phyloP scores from a whole-genome alignment of 1,139 yeast species.

The Barnettozyma hawaiiensis region DNA sequence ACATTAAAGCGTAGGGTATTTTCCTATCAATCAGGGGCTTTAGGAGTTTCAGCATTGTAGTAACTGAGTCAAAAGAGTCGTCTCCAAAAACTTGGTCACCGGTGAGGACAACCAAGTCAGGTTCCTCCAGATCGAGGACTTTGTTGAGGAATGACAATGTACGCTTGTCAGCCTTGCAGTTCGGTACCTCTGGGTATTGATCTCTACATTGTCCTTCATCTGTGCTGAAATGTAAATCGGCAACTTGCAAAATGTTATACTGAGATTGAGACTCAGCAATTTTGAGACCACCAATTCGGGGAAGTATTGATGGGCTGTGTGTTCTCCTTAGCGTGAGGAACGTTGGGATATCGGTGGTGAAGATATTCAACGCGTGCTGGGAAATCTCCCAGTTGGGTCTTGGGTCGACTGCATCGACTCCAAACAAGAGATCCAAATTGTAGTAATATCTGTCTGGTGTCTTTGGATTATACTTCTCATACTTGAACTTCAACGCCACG shows the following conservation, averaged over 20 bases:
- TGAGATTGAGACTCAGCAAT: constrained; percentile 35
- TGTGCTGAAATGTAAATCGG: constrained; percentile 82
- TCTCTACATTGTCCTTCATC: constrained; percentile 75
- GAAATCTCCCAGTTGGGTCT: constrained; percentile 61
- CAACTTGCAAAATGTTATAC: constrained; percentile 77
- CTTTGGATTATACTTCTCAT: constrained; percentile 31
- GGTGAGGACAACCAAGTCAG: constrained; percentile 76
- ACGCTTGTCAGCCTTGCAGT: constrained; percentile 72
- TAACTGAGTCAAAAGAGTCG: constrained; percentile 70
- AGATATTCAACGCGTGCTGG: constrained; percentile 25
- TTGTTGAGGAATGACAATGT: constrained; percentile 58
- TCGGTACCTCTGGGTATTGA: constrained; percentile 50
- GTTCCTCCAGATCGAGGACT: constrained; percentile 66
- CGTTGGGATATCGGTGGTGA: constrained; percentile 17
- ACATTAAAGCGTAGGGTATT: constrained; percentile 76
- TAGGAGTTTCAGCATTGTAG: constrained; percentile 68
- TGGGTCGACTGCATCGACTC: constrained; percentile 71
- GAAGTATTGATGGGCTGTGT: constrained; percentile 18
- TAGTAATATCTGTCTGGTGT: constrained; percentile 23
- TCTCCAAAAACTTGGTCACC: constrained; percentile 80
- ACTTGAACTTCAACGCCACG: constrained; percentile 21
- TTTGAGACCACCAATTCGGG: not conserved
- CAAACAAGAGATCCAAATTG: constrained; percentile 62
- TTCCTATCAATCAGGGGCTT: constrained; percentile 57
- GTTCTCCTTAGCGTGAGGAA: constrained; percentile 16